Base-by-base conservation (phyloP, 345 rosid species). In the Melaleuca quinquenervia region DNA sequence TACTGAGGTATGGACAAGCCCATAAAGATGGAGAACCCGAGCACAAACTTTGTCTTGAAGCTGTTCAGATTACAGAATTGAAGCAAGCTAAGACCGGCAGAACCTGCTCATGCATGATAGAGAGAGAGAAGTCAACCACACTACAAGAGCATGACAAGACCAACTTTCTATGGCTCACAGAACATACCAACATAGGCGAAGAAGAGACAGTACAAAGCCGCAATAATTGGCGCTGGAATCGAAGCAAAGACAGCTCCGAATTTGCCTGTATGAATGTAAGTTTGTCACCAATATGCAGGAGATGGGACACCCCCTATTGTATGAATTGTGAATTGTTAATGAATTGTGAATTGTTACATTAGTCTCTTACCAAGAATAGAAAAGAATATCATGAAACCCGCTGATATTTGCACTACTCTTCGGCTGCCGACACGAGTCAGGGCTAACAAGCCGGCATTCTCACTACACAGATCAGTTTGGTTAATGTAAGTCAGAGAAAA, bases 381-480 rank as follows among this genome's bases (percentile, higher is more conserved):
- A 91, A 97, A 97, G 92, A 97, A 97, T 54, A 97, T 95, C 99
- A 97, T 97, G 90, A 97, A 96, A 50, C 92, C 96, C 1, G 98
- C 98, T 54, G 99, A 93, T 84, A 97, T 97, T 86, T 97, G 99
- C 84, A 96, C 96, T 26, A 96, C 99, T 75, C 99, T 93, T 90
- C 99, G 87, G 86, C 98, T 96, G 82, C 99, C 99, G 56, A 97
- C 95, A 1, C 91, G 94, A 20, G 99, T 97, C 75, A 95, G 84
- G 44, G 99, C 99, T 84, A 97, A 90, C 90, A 97, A 86, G 83
- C 99, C 99, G 2, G 96, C 97, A 90, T 96, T 96, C 89, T 95
- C 99, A 48, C 99, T 96, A 90, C 92, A 87, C 50, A 26, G 74
- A 36, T 70, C 80, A 70, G 6, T 70, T 20, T 48, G 49, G 80